These are phyloP conservation scores for Homolaphlyctis polyrhiza DNA, from an alignment of 371 early-diverging fungal genomes.

Conservation along the genomic window DNA sequence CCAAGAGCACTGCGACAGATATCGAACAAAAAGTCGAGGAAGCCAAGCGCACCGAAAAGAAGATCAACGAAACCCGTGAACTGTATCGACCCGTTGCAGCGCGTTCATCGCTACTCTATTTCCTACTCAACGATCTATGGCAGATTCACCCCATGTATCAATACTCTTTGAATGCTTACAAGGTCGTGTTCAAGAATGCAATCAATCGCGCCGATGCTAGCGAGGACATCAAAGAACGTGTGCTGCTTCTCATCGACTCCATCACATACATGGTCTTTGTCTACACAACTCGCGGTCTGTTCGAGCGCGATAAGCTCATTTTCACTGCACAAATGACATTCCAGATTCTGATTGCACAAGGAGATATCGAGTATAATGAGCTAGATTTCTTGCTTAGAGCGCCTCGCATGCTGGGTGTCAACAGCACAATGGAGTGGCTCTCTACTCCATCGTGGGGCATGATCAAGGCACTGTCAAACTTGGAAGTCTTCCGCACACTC, in stretches of 20 bases:
- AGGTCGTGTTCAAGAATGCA: constrained; percentile 59
- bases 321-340: constrained; percentile 60
- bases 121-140: constrained; percentile 57
- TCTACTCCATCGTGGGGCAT: constrained; percentile 41
- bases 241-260: constrained; percentile 48
- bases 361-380: constrained; percentile 49
- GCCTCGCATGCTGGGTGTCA: constrained; percentile 36
- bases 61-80: constrained; percentile 63
- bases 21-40: constrained; percentile 62
- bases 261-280: constrained; percentile 54
- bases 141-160: constrained; percentile 62
- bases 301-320: constrained; percentile 60
- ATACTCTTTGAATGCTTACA: constrained; percentile 59
- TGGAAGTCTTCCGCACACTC: constrained; percentile 48
- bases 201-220: constrained; percentile 49
- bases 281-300: constrained; percentile 58
- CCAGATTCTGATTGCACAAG: constrained; percentile 47
- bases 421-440: constrained; percentile 55
- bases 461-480: constrained; percentile 51
- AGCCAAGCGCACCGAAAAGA: constrained; percentile 58
- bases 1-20: constrained; percentile 57
- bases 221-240: constrained; percentile 61
- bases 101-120: constrained; percentile 55
- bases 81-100: constrained; percentile 58
- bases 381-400: constrained; percentile 54